A percentile compares a stretch with the other conserved stretches of the same genome.
Conservation (phyloP, 2,329 filamentous ascomycete species). For the Rhynchosporium secalis region DNA sequence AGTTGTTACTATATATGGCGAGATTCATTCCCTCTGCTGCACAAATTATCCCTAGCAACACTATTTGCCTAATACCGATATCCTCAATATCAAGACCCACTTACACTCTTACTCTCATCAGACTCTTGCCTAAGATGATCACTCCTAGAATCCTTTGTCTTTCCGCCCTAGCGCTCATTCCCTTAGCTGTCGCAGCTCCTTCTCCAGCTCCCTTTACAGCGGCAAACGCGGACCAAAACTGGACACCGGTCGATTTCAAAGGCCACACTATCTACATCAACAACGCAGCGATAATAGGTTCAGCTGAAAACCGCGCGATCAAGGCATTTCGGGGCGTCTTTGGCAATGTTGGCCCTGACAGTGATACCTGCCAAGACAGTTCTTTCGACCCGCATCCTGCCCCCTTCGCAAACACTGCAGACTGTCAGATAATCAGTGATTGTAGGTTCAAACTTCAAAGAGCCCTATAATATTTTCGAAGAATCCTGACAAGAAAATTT, state of each 20-base stretch:
- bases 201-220: no score
- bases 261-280: constrained; percentile 1
- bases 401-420: background rate
- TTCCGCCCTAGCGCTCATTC: no score
- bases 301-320: background rate
- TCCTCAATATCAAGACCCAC: no score
- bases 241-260: constrained; percentile 4
- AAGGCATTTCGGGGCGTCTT: background rate
- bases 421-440: constrained; percentile 3
- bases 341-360: background rate
- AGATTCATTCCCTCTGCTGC: no score
- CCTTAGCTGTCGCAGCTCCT: no score
- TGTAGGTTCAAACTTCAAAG: background rate
- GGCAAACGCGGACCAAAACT: no score
- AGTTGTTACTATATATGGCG: no score
- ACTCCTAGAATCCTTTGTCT: no score
- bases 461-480: background rate
- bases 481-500: background rate
- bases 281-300: background rate
- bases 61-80: no score
- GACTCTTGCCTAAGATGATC: no score
- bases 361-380: background rate
- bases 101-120: no score
- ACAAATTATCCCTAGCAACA: no score
- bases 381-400: background rate